phyloP scores from a whole-genome alignment of 139 green algal genomes.

The Chlorella sp. region DNA sequence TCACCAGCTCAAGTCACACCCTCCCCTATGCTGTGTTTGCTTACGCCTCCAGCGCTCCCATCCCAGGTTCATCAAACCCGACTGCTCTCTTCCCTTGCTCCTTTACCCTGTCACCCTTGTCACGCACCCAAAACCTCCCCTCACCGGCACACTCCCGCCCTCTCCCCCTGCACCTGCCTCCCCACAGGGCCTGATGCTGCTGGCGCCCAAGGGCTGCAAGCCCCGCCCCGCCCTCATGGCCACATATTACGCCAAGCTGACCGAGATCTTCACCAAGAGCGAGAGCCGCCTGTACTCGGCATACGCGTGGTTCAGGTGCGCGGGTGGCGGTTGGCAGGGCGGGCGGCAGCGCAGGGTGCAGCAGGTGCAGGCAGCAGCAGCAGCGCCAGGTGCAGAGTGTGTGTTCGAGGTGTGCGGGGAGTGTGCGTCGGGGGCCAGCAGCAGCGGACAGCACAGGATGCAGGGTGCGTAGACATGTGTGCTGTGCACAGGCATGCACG shows the following conservation, averaged over 20 bases:
- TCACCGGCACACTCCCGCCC: background rate
- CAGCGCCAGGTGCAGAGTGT: background rate
- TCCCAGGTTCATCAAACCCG: too few relatives aligned
- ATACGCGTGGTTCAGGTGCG: constrained; percentile 77
- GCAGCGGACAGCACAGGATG: too few relatives aligned
- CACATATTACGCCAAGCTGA: constrained; percentile 95
- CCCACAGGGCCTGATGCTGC: constrained; percentile 81
- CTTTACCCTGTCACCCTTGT: background rate
- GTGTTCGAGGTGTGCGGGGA: too few relatives aligned
- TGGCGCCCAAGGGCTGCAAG: constrained; percentile 78
- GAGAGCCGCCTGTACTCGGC: constrained; percentile 93
- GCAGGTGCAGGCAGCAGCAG: background rate
- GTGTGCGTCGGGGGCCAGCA: too few relatives aligned
- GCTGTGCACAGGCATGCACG: too few relatives aligned
- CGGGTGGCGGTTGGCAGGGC: background rate
- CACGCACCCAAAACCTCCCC: background rate
- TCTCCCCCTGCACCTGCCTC: background rate
- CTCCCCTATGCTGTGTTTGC: too few relatives aligned
- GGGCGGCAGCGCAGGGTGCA: background rate
- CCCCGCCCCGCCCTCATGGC: constrained; percentile 96
- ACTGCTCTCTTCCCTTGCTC: too few relatives aligned
- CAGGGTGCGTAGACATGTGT: too few relatives aligned
- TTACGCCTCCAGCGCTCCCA: too few relatives aligned
- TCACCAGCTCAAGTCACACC: too few relatives aligned
- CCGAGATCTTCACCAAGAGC: constrained; percentile 90